Evolutionary conservation across 208 protist genomes (phyloP).

Genomic region (Trichomonas tenax): DNA sequence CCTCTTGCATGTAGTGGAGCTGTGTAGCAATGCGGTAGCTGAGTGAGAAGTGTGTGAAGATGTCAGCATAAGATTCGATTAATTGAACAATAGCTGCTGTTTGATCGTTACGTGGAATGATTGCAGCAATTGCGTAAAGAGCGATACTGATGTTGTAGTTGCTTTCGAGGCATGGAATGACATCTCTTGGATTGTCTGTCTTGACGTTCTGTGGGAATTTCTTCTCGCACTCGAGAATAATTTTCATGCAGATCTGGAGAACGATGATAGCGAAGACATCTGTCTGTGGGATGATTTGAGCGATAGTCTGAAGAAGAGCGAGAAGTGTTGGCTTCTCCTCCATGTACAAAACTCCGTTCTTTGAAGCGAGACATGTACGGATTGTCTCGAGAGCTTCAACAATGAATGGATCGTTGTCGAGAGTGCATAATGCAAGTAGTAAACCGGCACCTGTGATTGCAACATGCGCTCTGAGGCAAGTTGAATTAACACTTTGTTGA

Average conservation of each 20-base stretch:
- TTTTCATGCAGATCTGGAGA: not conserved
- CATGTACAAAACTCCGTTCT: not conserved
- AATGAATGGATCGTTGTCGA: not conserved
- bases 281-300: not conserved
- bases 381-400: not conserved
- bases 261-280: not conserved
- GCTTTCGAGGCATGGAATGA: not conserved
- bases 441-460: not conserved
- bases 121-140: not conserved
- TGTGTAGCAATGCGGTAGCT: not conserved
- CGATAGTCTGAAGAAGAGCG: not conserved
- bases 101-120: not conserved
- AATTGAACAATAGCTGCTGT: not conserved
- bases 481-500: not conserved
- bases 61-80: not conserved
- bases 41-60: not conserved
- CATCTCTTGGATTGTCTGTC: not conserved
- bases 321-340: not conserved
- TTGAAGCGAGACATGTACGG: not conserved
- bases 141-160: not conserved
- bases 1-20: not conserved
- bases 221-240: not conserved
- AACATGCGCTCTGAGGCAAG: not conserved
- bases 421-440: not conserved
- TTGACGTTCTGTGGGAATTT: not conserved